These are phyloP conservation scores for Ceratobasidium sp. DNA, from an alignment of 1,284 basidiomycete species.

Conservation along the genomic window DNA sequence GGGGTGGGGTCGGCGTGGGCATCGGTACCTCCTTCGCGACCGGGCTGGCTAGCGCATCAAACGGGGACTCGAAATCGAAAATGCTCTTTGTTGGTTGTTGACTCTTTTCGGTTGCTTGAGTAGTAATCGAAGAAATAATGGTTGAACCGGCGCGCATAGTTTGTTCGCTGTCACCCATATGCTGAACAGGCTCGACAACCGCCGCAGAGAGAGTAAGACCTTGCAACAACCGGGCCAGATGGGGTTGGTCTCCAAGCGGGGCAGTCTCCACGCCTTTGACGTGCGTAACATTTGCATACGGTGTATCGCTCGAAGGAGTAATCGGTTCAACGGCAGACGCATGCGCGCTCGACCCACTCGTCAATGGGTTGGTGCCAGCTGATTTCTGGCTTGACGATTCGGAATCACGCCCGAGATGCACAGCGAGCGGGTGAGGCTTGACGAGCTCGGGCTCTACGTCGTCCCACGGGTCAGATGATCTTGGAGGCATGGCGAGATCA, in stretches of 20 bases:
- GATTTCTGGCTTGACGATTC: conserved; percentile 44
- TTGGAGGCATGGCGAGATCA: conserved; percentile 16
- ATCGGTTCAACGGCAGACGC: conserved; percentile 36
- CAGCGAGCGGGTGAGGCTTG: conserved; percentile 25
- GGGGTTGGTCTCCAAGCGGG: conserved; percentile 68
- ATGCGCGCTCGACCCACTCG: conserved; percentile 38
- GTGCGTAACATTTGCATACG: conserved; percentile 22
- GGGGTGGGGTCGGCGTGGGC: conserved; percentile 28
- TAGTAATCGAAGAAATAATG: conserved; percentile 44
- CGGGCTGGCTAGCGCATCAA: conserved; percentile 47
- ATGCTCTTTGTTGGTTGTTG: conserved; percentile 42
- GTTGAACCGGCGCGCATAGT: conserved; percentile 16
- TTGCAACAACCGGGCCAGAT: conserved; percentile 75
- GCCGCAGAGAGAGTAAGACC: conserved; percentile 73
- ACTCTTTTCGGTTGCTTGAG: conserved; percentile 63
- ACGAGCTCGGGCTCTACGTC: conserved; percentile 23
- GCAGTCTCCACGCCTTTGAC: conserved; percentile 7
- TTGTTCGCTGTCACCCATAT: conserved; percentile 30
- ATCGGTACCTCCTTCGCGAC: conserved; percentile 11
- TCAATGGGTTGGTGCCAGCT: conserved; percentile 20
- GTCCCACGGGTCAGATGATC: conserved; percentile 17
- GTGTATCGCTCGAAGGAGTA: conserved; percentile 34
- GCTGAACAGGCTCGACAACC: conserved; percentile 47
- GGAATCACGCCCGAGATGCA: conserved; percentile 35
- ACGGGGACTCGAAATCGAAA: conserved; percentile 50